These are phyloP conservation scores for Fraxinus velutina DNA, from an alignment of 305 asterid genomes.

Conservation along the genomic window DNA sequence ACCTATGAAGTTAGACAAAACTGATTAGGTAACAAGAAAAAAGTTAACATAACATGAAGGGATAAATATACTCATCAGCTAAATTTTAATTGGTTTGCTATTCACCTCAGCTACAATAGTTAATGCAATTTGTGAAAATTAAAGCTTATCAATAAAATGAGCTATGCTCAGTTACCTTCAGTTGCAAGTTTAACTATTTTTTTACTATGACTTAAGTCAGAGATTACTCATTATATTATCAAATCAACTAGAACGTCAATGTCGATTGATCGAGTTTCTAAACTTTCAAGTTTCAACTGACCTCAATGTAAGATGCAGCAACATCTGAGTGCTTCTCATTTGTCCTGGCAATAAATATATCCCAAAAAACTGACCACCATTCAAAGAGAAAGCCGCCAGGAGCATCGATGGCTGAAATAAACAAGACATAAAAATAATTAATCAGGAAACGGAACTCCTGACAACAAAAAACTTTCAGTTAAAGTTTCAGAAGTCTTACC, in stretches of 20 bases:
- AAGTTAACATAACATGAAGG: not conserved
- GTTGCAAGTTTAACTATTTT: not conserved
- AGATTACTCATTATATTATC: not conserved
- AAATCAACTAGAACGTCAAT: not conserved
- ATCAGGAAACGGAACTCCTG: not conserved
- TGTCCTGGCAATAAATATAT: conserved; percentile 88
- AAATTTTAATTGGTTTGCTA: not conserved
- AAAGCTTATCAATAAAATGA: not conserved
- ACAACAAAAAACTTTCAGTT: not conserved
- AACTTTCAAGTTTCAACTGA: conserved; percentile 29
- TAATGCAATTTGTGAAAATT: not conserved
- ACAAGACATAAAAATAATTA: not conserved
- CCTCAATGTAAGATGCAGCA: conserved; percentile 98
- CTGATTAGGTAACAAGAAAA: not conserved
- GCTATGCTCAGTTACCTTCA: not conserved
- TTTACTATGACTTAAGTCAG: not conserved
- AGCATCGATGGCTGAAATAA: conserved; percentile 87
- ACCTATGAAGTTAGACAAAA: not conserved
- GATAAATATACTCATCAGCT: not conserved
- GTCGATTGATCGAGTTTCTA: not conserved
- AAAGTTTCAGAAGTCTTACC: conserved; percentile 44
- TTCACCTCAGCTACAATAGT: not conserved
- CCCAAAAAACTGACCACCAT: conserved; percentile 99
- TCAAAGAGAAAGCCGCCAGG: conserved; percentile 96
- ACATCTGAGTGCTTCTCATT: conserved; percentile 93